Evolutionary conservation across 1,139 yeast species (phyloP), one percentile per base, ranked within the genome.

Genomic region (Torulaspora globosa): DNA sequence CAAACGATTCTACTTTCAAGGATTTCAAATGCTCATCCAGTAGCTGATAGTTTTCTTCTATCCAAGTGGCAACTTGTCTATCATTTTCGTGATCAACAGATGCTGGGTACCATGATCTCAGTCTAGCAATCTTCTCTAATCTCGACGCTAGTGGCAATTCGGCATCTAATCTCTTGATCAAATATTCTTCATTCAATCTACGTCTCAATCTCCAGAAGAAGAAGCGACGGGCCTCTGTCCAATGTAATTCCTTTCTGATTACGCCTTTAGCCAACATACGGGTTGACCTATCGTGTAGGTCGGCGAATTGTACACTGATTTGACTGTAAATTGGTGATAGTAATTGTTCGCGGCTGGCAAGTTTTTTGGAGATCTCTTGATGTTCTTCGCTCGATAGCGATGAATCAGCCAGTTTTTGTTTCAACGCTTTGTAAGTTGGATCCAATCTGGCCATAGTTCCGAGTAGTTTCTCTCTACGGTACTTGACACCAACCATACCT

Each of bases 161-260:
- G 50, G 78, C 82, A 46, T 81, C 80, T 60, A 90, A 79, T 63
- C 86, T 78, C 68, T 79, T 82, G 67, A 88, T 74, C 62, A 90
- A 75, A 69, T 88, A 87, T 68, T 88, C 95, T 72, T 92, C 97
- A 67, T 86, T 84, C 70, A 94, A 75, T 71, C 97, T 87, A 72
- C 98, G 85, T 73, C 97, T 88, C 55, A 88, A 79, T 71, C 99
- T 83, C 98, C 98, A 92, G 92, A 88, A 92, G 81, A 92, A 94
- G 80, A 79, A 86, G 63, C 97, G 81, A 75, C 98, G 87, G 28
- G 97, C 80, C 46, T 89, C 77, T 39, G 70, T 70, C 97, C 97
- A 90, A 61, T 84, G 81, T 48, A 92, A 70, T 59, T 89, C 94
- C 68, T 84, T 83, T 59, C 84, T 78, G 60, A 92, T 88, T 46